A percentile compares a stretch with the other conserved stretches of the same genome.
These are phyloP conservation scores for Fagopyrum homotropicum DNA, from an alignment of 148 eudicot genomes.

Conservation along the genomic window DNA sequence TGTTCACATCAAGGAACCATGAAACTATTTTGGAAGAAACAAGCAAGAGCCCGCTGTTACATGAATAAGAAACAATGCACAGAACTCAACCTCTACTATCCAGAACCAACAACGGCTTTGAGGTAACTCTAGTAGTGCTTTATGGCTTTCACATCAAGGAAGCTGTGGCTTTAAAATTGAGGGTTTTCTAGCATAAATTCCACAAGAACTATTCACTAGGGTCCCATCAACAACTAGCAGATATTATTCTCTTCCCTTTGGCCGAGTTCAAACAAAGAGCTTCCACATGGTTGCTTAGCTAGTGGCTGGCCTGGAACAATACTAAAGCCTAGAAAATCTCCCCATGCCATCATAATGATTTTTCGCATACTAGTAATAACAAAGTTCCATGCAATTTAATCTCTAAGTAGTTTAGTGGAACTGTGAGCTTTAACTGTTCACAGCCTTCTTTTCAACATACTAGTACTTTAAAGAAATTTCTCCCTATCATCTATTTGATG, in stretches of 20 bases:
- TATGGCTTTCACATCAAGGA: neutral
- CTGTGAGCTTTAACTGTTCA: neutral
- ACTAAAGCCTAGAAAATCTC: neutral
- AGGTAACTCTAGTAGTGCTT: neutral
- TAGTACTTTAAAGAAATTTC: too few relatives aligned
- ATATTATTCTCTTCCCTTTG: neutral
- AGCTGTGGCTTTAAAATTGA: neutral
- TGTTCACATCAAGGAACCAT: neutral
- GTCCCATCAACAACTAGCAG: neutral
- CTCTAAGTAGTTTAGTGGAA: neutral
- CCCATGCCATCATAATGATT: neutral
- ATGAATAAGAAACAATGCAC: neutral
- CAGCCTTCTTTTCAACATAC: neutral
- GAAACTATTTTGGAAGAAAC: neutral
- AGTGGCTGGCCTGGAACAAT: neutral
- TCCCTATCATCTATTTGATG: neutral
- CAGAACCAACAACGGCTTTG: neutral
- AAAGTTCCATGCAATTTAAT: neutral
- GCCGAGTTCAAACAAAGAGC: neutral
- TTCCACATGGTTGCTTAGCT: neutral
- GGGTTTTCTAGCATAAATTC: neutral
- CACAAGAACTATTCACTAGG: neutral
- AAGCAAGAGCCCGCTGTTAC: neutral
- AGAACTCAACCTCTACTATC: neutral
- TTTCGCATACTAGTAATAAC: neutral